Evolutionary conservation across 441 rosid genomes (phyloP), one percentile per base, ranked within the genome.

Genomic region (Pelargonium australe): DNA sequence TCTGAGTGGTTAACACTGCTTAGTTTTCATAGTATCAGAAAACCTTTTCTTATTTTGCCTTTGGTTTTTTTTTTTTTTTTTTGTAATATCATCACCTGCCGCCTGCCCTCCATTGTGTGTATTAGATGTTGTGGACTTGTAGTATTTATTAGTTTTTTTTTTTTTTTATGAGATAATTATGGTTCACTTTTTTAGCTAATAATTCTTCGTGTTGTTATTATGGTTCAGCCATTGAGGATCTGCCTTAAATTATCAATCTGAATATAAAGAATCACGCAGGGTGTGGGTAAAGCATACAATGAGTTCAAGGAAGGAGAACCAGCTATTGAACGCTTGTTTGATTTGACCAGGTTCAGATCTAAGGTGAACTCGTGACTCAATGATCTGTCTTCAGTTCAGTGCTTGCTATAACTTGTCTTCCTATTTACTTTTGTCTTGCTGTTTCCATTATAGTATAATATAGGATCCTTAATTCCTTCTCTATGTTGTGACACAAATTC

Each of bases 241-340:
- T 20, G 23, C 23, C 23, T 20, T 20, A 20, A 20, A 20, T 20
- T 20, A 20, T 20, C 23, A 20, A 20, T 20, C 23, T 20, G 23
- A 20, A 20, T 20, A 20, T 20, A 20, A 20, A 20, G 23, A 20
- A 20, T 20, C 23, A 20, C 23, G 23, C 23, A 93, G 96, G 97
- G 82, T 82, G 73, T 89, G 44, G 98, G 95, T 68, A 88, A 93
- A 84, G 96, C 97, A 65, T 91, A 86, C 79, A 91, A 93, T 75
- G 98, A 91, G 76, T 80, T 90, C 86, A 93, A 93, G 86, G 95
- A 86, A 81, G 97, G 95, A 68, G 97, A 93, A 79, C 95, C 98
- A 47, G 96, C 96, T 1, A 81, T 93, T 65, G 89, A 88, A 75
- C 90, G 95, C 45, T 80, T 93, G 73, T 85, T 86, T 83, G 95